Percentiles rank a stretch among this genome's conserved stretches.
Evolutionary conservation across 1,284 basidiomycete genomes (phyloP).

Genomic region (Rhodotorula sp.): DNA sequence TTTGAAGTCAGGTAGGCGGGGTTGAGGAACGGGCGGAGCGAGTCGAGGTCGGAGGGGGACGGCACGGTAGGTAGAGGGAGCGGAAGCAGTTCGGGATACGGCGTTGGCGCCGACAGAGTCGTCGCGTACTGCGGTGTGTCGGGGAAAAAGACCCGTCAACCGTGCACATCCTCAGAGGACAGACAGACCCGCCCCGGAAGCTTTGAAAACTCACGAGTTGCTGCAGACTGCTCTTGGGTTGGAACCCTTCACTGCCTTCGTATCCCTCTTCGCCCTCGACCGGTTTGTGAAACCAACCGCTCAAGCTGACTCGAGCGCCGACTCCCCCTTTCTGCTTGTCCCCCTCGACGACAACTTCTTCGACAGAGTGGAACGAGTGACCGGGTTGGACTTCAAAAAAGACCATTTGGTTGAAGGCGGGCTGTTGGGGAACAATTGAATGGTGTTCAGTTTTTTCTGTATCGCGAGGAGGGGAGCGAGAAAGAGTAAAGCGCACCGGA

Average conservation of each 20-base stretch:
- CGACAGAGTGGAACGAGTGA: constrained; percentile 92
- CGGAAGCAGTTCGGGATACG: constrained; percentile 20
- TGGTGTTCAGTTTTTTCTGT: too few relatives aligned
- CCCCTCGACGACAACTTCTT: constrained; percentile 79
- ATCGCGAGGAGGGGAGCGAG: background rate
- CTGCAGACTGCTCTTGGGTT: constrained; percentile 69
- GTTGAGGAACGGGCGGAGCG: constrained; percentile 67
- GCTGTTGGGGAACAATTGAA: too few relatives aligned
- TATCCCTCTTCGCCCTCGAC: constrained; percentile 89
- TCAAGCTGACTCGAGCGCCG: constrained; percentile 70
- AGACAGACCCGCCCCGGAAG: too few relatives aligned
- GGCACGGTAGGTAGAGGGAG: constrained; percentile 33
- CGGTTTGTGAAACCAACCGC: constrained; percentile 91
- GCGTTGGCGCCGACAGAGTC: constrained; percentile 26
- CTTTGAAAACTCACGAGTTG: constrained; percentile 26
- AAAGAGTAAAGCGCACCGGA: constrained; percentile 9
- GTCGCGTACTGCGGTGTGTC: constrained; percentile 30
- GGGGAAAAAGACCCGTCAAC: background rate
- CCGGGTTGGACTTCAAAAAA: constrained; percentile 81
- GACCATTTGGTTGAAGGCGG: constrained; percentile 94
- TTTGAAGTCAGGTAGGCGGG: constrained; percentile 82
- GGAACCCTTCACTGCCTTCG: constrained; percentile 59
- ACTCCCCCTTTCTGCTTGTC: constrained; percentile 68
- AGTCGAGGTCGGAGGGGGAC: constrained; percentile 38
- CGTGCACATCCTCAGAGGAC: background rate